Evolutionary conservation across 2,329 filamentous ascomycete genomes (phyloP).

Genomic region (Claviceps spartinae): DNA sequence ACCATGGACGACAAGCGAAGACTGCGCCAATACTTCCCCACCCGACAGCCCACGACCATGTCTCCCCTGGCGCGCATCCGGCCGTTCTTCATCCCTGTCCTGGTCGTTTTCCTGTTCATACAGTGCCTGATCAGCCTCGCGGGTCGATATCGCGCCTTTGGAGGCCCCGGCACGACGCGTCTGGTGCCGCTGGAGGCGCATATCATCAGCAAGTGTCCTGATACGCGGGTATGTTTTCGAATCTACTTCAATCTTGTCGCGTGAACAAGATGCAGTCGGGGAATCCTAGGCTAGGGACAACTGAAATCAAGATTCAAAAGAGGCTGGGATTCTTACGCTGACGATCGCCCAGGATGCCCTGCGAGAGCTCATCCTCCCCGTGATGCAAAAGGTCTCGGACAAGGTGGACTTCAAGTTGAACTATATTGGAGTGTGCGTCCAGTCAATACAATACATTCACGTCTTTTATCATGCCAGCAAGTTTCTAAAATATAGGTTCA

Average conservation of each 20-base stretch:
- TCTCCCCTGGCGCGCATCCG: slow-evolving; percentile 1
- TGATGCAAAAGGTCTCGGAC: slow-evolving; percentile 67
- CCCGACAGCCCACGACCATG: neutral
- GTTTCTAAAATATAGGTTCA: neutral
- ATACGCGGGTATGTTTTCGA: slow-evolving; percentile 46
- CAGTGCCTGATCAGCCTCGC: neutral
- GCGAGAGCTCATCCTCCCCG: slow-evolving; percentile 64
- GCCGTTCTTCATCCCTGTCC: slow-evolving; percentile 1
- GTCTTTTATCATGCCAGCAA: neutral
- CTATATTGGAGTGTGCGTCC: slow-evolving; percentile 65
- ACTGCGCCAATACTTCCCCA: neutral
- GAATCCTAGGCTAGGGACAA: neutral
- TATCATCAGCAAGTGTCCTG: slow-evolving; percentile 95
- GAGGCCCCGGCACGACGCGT: neutral
- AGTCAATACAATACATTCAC: neutral
- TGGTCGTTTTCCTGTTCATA: slow-evolving; percentile 1
- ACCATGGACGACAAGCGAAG: slow-evolving; percentile 4
- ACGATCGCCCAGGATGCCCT: slow-evolving; percentile 50
- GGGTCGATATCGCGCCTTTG: neutral
- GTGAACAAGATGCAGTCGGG: neutral
- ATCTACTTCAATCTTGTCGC: neutral
- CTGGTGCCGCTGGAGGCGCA: slow-evolving; percentile 78
- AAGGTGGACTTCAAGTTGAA: slow-evolving; percentile 87
- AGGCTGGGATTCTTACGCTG: neutral
- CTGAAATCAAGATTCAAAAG: too few species aligned